These are phyloP conservation scores for Truncatella angustata DNA, from an alignment of 2,329 filamentous ascomycete genomes.

Conservation along the genomic window DNA sequence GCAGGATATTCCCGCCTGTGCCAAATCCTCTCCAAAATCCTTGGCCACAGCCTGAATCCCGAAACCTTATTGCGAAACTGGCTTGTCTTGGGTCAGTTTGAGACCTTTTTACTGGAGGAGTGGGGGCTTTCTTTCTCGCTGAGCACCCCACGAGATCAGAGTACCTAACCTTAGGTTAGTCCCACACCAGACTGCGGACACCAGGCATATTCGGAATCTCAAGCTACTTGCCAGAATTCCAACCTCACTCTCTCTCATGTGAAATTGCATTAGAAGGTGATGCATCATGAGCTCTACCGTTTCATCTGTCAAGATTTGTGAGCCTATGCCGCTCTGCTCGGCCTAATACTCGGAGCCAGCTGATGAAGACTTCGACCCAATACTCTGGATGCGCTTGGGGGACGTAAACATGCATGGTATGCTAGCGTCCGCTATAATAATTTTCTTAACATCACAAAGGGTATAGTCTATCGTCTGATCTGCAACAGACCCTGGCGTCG, in stretches of 20 bases:
- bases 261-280: too few species aligned
- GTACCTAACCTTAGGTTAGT: too few species aligned
- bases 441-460: neutral
- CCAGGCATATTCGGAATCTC: too few species aligned
- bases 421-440: neutral
- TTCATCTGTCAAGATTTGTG: too few species aligned
- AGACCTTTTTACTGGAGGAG: conserved; percentile 8
- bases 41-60: conserved; percentile 12
- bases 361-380: neutral
- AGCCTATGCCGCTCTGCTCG: neutral
- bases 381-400: neutral
- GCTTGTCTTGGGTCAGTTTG: conserved; percentile 21
- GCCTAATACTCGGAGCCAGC: neutral
- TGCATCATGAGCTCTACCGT: too few species aligned
- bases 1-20: conserved; percentile 7
- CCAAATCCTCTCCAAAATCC: too few species aligned
- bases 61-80: conserved; percentile 21
- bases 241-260: too few species aligned
- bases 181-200: too few species aligned
- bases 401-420: neutral
- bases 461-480: conserved; percentile 5
- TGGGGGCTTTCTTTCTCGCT: too few species aligned
- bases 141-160: conserved; percentile 12
- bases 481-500: neutral
- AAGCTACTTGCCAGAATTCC: too few species aligned